phyloP scores from a whole-genome alignment of 768 basidiomycete species.

The Boletus insuetus region DNA sequence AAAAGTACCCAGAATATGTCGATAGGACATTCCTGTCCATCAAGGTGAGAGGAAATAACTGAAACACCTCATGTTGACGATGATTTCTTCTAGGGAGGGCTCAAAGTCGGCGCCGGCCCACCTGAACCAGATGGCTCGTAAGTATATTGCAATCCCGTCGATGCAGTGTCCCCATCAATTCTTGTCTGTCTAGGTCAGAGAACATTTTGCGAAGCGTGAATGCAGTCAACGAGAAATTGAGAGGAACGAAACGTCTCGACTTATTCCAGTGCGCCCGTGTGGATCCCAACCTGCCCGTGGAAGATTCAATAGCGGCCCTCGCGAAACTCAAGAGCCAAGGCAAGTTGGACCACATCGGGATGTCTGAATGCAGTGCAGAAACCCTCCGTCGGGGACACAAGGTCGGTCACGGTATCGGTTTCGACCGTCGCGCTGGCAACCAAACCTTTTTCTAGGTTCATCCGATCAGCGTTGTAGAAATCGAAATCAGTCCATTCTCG shows the following conservation, averaged over 20 bases:
- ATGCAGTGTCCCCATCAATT: background rate
- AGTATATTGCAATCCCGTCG: constrained; percentile 1
- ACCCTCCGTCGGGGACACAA: constrained; percentile 43
- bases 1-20: constrained; percentile 36
- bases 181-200: constrained; percentile 23
- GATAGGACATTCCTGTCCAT: constrained; percentile 37
- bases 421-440: background rate
- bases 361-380: constrained; percentile 51
- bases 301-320: constrained; percentile 45
- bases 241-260: constrained; percentile 55
- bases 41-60: constrained; percentile 17
- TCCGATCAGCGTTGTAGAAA: constrained; percentile 60
- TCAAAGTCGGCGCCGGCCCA: background rate
- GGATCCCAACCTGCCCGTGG: constrained; percentile 42
- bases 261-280: constrained; percentile 53
- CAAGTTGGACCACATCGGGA: constrained; percentile 51
- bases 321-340: constrained; percentile 32
- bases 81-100: constrained; percentile 7
- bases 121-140: constrained; percentile 27
- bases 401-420: background rate
- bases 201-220: constrained; percentile 46
- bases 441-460: constrained; percentile 36
- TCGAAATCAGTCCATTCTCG: constrained; percentile 61
- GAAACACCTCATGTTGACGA: background rate
- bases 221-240: constrained; percentile 42